These are phyloP conservation scores for Flaveria floridana DNA, from an alignment of 140 eudicot species.

Conservation along the genomic window DNA sequence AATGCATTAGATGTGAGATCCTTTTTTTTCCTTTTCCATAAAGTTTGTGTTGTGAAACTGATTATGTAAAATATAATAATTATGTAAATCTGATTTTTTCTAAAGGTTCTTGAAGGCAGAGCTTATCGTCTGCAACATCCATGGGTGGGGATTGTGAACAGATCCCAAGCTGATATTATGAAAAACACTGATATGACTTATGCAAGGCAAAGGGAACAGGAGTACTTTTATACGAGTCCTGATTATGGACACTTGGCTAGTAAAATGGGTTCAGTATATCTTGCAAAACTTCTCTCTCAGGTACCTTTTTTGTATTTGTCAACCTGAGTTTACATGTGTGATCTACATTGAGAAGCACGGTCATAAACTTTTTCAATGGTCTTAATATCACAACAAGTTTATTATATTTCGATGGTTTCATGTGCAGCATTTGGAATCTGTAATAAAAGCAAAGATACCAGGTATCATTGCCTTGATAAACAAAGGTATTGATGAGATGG, in stretches of 20 bases:
- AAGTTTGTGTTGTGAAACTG: not conserved
- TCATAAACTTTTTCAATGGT: constrained; percentile 2
- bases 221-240: constrained; percentile 82
- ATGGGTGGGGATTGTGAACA: constrained; percentile 96
- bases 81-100: constrained; percentile 4
- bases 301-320: constrained; percentile 31
- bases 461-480: constrained; percentile 77
- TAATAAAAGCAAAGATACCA: constrained; percentile 85
- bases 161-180: constrained; percentile 92
- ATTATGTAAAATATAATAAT: not conserved
- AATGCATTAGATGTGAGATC: constrained; percentile 81
- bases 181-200: constrained; percentile 79
- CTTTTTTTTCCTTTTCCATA: not conserved
- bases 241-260: constrained; percentile 87
- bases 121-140: constrained; percentile 82
- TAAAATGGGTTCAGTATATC: constrained; percentile 91
- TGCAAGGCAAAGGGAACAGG: constrained; percentile 83
- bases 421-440: constrained; percentile 82
- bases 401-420: constrained; percentile 1
- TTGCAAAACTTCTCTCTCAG: constrained; percentile 92
- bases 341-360: not conserved
- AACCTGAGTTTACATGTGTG: constrained; percentile 17
- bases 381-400: constrained; percentile 15
- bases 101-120: constrained; percentile 94
- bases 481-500: constrained; percentile 89